These are phyloP conservation scores for Penicillium sp. DNA, from an alignment of 2,329 filamentous ascomycete species.

Conservation along the genomic window DNA sequence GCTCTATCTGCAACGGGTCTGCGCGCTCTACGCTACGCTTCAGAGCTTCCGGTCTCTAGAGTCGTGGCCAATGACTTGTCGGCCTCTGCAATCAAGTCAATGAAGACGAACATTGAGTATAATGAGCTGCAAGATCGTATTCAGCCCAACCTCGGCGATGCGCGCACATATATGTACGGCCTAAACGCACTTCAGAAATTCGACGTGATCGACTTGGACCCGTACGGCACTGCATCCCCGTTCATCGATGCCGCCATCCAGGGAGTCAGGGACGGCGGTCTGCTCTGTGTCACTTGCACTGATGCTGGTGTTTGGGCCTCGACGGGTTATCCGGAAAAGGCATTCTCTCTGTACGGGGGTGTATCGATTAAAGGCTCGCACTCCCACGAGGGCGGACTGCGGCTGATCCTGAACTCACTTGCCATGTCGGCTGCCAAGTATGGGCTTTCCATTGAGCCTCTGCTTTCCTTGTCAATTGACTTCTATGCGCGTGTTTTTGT, in stretches of 20 bases:
- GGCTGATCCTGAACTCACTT: conserved; percentile 79
- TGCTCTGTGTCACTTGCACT: conserved; percentile 94
- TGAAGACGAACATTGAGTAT: conserved; percentile 79
- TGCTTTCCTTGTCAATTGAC: conserved; percentile 91
- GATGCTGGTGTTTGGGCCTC: conserved; percentile 95
- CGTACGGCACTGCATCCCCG: conserved; percentile 87
- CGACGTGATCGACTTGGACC: conserved; percentile 94
- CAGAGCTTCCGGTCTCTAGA: conserved; percentile 79
- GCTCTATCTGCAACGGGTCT: conserved; percentile 92
- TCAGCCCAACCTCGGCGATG: conserved; percentile 73
- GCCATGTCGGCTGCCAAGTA: conserved; percentile 79
- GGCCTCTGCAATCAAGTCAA: conserved; percentile 70
- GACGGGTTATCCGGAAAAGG: conserved; percentile 89
- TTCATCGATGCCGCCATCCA: conserved; percentile 92
- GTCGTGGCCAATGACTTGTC: conserved; percentile 91
- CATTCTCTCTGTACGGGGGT: conserved; percentile 90
- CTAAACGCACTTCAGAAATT: conserved; percentile 59
- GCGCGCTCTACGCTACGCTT: conserved; percentile 83
- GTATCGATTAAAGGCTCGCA: conserved; percentile 78
- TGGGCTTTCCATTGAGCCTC: conserved; percentile 82
- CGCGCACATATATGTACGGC: conserved; percentile 86
- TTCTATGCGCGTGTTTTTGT: conserved; percentile 93
- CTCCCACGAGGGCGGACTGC: conserved; percentile 85
- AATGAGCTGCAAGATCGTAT: conserved; percentile 74
- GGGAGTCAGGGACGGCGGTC: conserved; percentile 79